Conservation (phyloP, 306 rosid species). For the Pterocarpus macrocarpus region DNA sequence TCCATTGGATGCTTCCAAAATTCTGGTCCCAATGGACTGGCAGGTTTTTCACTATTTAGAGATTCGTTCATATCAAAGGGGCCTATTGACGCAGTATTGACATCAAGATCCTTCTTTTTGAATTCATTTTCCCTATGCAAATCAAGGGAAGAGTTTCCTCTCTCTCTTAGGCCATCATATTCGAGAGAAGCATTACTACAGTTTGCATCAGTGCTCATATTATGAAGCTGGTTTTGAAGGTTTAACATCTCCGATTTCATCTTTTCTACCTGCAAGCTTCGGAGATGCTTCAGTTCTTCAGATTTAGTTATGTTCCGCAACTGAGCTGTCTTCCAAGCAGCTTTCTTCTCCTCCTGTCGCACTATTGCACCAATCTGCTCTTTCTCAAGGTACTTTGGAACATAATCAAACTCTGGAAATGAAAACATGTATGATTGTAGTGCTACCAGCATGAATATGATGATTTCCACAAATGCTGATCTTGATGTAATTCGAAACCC, state of each 20-base stretch:
- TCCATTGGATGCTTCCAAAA: slow-evolving; percentile 53
- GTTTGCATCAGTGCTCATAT: slow-evolving; percentile 59
- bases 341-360: slow-evolving; percentile 84
- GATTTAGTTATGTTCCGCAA: slow-evolving; percentile 74
- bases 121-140: slow-evolving; percentile 43
- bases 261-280: slow-evolving; percentile 94
- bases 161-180: slow-evolving; percentile 63
- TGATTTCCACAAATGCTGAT: slow-evolving; percentile 89
- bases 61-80: slow-evolving; percentile 63
- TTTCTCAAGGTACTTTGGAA: slow-evolving; percentile 84
- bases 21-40: slow-evolving; percentile 55
- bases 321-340: slow-evolving; percentile 88
- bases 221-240: slow-evolving; percentile 77
- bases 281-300: slow-evolving; percentile 76
- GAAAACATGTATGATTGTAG: slow-evolving; percentile 87
- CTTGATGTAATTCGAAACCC: slow-evolving; percentile 92
- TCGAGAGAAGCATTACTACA: slow-evolving; percentile 60
- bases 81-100: slow-evolving; percentile 49
- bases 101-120: slow-evolving; percentile 53
- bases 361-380: slow-evolving; percentile 95
- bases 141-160: slow-evolving; percentile 54
- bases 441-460: slow-evolving; percentile 87
- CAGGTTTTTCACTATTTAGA: slow-evolving; percentile 51
- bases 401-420: slow-evolving; percentile 80
- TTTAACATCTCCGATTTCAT: slow-evolving; percentile 95